These are phyloP conservation scores for Tuctoria greenei DNA, from an alignment of 176 grass and related monocot genomes.

Conservation along the genomic window DNA sequence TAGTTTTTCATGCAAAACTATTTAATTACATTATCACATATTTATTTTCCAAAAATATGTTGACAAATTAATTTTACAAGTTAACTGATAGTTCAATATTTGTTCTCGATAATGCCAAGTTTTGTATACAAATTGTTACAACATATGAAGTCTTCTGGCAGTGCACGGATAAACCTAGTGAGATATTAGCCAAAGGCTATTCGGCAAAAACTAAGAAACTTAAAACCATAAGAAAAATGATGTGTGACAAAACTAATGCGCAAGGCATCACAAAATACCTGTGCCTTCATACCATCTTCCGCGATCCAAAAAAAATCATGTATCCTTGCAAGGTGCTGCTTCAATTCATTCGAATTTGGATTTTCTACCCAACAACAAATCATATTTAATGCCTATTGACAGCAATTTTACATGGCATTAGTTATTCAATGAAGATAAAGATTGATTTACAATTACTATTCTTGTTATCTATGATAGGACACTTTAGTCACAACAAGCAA, in stretches of 20 bases:
- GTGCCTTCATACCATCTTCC: slow-evolving; percentile 85
- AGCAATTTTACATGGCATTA: not conserved
- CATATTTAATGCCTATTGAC: slow-evolving; percentile 65
- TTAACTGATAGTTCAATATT: not conserved
- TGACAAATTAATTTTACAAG: not conserved
- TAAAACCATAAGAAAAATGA: not conserved
- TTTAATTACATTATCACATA: not conserved
- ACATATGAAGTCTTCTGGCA: not conserved
- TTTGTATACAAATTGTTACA: not conserved
- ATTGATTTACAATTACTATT: not conserved
- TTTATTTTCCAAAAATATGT: no score
- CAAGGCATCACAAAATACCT: slow-evolving; percentile 30
- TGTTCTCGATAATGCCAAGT: not conserved
- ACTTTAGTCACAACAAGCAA: not conserved
- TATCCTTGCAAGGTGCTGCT: slow-evolving; percentile 66
- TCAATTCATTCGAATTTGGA: slow-evolving; percentile 77
- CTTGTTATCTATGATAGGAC: not conserved
- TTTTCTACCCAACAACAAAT: slow-evolving; percentile 84
- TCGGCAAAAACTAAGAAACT: not conserved
- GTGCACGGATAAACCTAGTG: not conserved
- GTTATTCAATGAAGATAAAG: not conserved
- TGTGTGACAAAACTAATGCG: not conserved
- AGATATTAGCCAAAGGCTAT: not conserved
- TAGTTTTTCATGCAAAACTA: not conserved
- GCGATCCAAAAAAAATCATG: slow-evolving; percentile 78